These are phyloP conservation scores for Acanthochlamys bracteata DNA, from an alignment of 106 monocot species.

Conservation along the genomic window DNA sequence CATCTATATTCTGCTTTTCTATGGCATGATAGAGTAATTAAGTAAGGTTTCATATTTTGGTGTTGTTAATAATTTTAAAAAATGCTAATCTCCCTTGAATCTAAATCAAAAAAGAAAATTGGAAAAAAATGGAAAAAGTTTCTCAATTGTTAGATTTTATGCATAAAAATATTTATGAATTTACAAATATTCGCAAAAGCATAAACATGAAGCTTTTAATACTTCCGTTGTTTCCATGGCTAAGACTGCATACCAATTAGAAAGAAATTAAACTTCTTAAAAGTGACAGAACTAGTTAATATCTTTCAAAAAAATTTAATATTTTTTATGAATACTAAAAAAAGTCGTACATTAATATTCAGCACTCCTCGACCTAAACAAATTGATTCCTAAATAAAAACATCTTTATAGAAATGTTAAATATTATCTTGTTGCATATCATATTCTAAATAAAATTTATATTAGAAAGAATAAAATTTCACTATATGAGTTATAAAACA, in stretches of 20 bases:
- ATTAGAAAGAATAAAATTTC: too few relatives aligned
- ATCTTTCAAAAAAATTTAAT: not conserved
- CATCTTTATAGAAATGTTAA: not conserved
- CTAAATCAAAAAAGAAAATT: not conserved
- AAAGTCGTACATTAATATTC: not conserved
- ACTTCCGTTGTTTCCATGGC: not conserved
- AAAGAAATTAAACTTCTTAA: slow-evolving; percentile 2
- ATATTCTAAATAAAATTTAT: not conserved
- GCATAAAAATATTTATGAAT: slow-evolving; percentile 3
- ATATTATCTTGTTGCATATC: not conserved
- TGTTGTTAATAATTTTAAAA: not conserved
- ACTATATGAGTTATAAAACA: not conserved
- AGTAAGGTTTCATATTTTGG: not conserved
- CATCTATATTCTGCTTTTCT: not conserved
- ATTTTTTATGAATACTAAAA: not conserved
- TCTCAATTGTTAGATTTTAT: not conserved
- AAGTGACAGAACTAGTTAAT: slow-evolving; percentile 8
- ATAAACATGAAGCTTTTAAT: not conserved
- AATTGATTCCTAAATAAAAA: not conserved
- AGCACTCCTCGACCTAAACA: not conserved
- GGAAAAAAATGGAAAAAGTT: not conserved
- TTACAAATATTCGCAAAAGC: slow-evolving; percentile 1
- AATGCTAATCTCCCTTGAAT: slow-evolving; percentile 1
- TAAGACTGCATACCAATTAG: not conserved
- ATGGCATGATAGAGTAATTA: not conserved